phyloP scores from a whole-genome alignment of 106 monocot species.

The Platanthera zijinensis region DNA sequence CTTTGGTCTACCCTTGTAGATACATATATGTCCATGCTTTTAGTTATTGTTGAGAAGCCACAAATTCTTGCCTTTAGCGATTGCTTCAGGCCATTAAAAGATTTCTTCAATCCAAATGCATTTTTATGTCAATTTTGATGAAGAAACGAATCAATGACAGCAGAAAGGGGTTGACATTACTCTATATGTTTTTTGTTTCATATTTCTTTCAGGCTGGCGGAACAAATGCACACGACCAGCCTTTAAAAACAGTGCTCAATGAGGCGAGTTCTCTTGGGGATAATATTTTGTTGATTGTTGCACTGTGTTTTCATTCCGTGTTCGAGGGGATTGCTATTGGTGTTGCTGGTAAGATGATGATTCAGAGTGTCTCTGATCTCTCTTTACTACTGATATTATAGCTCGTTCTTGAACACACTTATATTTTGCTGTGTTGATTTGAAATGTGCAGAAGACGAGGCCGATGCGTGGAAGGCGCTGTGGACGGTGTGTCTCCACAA shows the following conservation, averaged over 20 bases:
- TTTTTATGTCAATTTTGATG: too few relatives aligned
- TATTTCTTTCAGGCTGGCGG: constrained; percentile 12
- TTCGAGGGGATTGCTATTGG: constrained; percentile 90
- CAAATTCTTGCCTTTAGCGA: too few relatives aligned
- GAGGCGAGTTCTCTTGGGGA: constrained; percentile 57
- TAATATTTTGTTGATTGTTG: constrained; percentile 58
- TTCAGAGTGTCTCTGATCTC: neutral
- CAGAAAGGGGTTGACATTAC: too few relatives aligned
- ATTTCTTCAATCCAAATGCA: too few relatives aligned
- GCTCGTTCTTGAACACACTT: neutral
- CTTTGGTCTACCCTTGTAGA: too few relatives aligned
- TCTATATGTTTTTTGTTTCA: too few relatives aligned
- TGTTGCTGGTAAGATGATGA: constrained; percentile 47
- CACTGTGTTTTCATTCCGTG: constrained; percentile 78
- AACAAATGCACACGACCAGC: constrained; percentile 14
- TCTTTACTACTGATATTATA: neutral
- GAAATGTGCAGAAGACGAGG: constrained; percentile 50
- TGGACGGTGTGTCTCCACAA: constrained; percentile 86
- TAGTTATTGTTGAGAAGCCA: too few relatives aligned
- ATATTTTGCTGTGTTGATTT: neutral
- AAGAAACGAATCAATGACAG: too few relatives aligned
- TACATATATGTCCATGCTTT: too few relatives aligned
- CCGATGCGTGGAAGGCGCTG: constrained; percentile 69
- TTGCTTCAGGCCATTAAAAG: too few relatives aligned
- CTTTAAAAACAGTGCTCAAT: constrained; percentile 25